phyloP scores from a whole-genome alignment of 192 early-diverging fungal genomes.

The Backusella morwellensis region DNA sequence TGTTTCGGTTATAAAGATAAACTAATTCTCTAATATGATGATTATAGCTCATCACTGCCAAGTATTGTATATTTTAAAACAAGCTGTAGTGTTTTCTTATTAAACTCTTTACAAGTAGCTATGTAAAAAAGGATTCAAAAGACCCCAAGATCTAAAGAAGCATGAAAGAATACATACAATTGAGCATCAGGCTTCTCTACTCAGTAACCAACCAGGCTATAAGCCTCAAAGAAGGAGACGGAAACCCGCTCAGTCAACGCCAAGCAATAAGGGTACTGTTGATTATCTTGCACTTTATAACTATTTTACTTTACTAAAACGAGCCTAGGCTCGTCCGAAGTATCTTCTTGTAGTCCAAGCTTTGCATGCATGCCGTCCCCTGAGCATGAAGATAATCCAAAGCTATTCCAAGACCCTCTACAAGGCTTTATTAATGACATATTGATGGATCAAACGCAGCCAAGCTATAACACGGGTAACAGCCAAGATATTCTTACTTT shows the following conservation, averaged over 20 bases:
- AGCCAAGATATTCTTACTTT: neutral
- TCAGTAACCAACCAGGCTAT: conserved; percentile 32
- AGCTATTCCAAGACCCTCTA: conserved; percentile 16
- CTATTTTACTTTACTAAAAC: neutral
- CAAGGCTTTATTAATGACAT: conserved; percentile 14
- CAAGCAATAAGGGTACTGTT: neutral
- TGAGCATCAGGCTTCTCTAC: conserved; percentile 30
- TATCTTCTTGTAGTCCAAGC: conserved; percentile 3
- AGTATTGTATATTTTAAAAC: neutral
- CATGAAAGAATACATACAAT: conserved; percentile 83
- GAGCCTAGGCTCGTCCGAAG: neutral
- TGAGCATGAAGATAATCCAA: neutral
- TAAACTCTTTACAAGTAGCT: conserved; percentile 13
- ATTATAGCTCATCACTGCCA: conserved; percentile 16
- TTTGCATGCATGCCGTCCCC: neutral
- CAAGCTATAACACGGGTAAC: conserved; percentile 25
- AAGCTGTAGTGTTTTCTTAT: neutral
- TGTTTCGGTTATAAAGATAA: neutral
- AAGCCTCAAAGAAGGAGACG: conserved; percentile 22
- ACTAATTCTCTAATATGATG: too few relatives aligned
- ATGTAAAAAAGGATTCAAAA: conserved; percentile 78
- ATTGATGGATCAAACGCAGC: conserved; percentile 4
- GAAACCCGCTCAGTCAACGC: neutral
- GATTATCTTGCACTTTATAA: neutral
- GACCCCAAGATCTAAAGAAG: conserved; percentile 95